A percentile compares a stretch with the other conserved stretches of the same genome.
phyloP scores from a whole-genome alignment of 2,329 filamentous ascomycete genomes.

The Neurospora sp. region DNA sequence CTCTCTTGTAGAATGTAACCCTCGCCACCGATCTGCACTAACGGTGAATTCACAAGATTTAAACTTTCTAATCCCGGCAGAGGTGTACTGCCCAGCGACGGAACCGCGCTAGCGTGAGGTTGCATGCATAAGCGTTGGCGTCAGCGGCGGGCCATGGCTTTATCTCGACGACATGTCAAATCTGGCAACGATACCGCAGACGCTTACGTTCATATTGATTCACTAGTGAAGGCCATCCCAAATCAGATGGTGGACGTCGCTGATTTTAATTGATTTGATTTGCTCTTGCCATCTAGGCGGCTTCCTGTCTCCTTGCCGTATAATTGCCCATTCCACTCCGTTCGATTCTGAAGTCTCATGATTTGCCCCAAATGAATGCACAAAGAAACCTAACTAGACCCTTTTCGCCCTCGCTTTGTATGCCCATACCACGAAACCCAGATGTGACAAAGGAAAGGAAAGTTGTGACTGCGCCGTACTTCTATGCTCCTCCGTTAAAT shows the following conservation, averaged over 20 bases:
- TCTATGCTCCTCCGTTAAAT: not conserved
- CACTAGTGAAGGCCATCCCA: not conserved
- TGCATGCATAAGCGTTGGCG: too few species aligned
- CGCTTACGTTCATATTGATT: not conserved
- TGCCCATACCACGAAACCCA: not conserved
- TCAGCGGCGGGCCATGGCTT: too few species aligned
- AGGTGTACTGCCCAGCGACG: too few species aligned
- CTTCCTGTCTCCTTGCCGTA: not conserved
- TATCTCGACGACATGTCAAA: too few species aligned
- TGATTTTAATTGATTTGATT: not conserved
- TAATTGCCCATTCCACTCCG: not conserved
- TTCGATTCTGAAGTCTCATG: not conserved
- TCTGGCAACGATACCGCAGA: too few species aligned
- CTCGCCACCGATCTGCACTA: too few species aligned
- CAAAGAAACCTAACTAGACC: not conserved
- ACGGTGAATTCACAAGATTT: too few species aligned
- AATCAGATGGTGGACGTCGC: not conserved
- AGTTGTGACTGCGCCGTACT: not conserved
- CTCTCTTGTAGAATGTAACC: too few species aligned
- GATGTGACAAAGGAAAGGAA: not conserved
- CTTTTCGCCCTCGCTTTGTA: not conserved
- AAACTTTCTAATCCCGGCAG: too few species aligned
- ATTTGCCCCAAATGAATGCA: not conserved
- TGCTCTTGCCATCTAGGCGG: not conserved
- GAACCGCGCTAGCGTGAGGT: too few species aligned